Percentiles rank a stretch among this genome's conserved stretches.
Conservation (phyloP, 768 basidiomycete genomes). For the Calocera viscosa region DNA sequence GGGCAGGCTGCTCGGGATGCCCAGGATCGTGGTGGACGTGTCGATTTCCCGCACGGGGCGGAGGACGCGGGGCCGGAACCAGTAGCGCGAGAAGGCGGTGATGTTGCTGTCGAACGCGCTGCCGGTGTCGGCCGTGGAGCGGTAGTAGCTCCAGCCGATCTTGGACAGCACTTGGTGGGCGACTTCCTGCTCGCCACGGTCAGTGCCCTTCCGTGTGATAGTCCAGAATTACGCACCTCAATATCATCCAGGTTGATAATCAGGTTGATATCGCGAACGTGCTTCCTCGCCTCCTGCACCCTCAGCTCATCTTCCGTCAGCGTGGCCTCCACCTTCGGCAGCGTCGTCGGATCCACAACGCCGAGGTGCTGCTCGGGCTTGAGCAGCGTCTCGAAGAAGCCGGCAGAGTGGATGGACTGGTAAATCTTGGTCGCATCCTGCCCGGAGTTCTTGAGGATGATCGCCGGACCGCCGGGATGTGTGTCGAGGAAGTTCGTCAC, state of each 20-base stretch:
- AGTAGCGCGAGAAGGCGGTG: conserved; percentile 3
- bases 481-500: conserved; percentile 29
- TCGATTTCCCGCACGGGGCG: conserved; percentile 26
- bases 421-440: conserved; percentile 29
- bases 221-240: conserved; percentile 16
- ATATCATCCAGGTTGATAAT: conserved; percentile 31
- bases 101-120: conserved; percentile 6
- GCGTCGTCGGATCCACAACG: conserved; percentile 27
- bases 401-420: conserved; percentile 28
- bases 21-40: conserved; percentile 41
- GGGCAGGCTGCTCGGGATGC: conserved; percentile 52
- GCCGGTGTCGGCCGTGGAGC: conserved; percentile 13
- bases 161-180: conserved; percentile 28
- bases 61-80: conserved; percentile 26
- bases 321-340: conserved; percentile 15
- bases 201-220: neutral
- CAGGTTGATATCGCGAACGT: conserved; percentile 23
- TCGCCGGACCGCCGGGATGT: conserved; percentile 27
- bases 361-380: conserved; percentile 23
- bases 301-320: conserved; percentile 26
- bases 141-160: conserved; percentile 32
- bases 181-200: conserved; percentile 17
- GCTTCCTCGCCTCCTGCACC: conserved; percentile 22
- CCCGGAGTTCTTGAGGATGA: conserved; percentile 27
- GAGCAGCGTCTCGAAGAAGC: conserved; percentile 26